phyloP scores from a whole-genome alignment of 805 yeast genomes.

The Ogataea allantospora region DNA sequence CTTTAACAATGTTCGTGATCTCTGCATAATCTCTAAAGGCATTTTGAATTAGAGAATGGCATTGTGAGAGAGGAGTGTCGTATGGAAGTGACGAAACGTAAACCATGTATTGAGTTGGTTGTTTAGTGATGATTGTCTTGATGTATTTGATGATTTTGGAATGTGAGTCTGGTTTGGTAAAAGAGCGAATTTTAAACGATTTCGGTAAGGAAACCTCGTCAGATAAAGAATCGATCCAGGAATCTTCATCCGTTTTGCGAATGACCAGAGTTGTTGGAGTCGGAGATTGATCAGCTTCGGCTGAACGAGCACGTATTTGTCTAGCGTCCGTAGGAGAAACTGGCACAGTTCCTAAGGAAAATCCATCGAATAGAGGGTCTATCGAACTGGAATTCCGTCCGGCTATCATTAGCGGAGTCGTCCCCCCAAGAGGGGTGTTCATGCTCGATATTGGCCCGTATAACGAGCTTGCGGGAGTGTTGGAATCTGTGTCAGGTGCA shows the following conservation, averaged over 20 bases:
- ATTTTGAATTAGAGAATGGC: slow-evolving; percentile 22
- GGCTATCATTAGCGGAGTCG: slow-evolving; percentile 10
- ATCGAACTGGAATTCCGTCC: slow-evolving; percentile 8
- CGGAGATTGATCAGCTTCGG: background rate
- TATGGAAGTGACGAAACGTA: slow-evolving; percentile 32
- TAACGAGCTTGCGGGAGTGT: background rate
- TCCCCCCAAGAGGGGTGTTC: slow-evolving; percentile 8
- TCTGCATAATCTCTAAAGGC: slow-evolving; percentile 30
- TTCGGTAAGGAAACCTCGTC: slow-evolving; percentile 7
- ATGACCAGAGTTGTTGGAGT: background rate
- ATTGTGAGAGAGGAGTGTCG: slow-evolving; percentile 28
- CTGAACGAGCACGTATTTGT: background rate
- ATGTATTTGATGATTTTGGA: slow-evolving; percentile 24
- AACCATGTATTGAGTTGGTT: slow-evolving; percentile 25
- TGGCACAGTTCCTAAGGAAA: slow-evolving; percentile 13
- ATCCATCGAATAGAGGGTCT: slow-evolving; percentile 23
- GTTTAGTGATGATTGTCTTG: slow-evolving; percentile 27
- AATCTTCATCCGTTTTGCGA: slow-evolving; percentile 3
- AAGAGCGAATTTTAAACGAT: background rate
- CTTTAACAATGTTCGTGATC: slow-evolving; percentile 21
- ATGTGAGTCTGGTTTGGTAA: slow-evolving; percentile 8
- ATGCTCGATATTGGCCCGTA: slow-evolving; percentile 1
- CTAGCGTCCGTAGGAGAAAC: background rate
- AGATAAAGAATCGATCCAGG: background rate
- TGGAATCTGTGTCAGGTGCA: slow-evolving; percentile 3